These are phyloP conservation scores for Arthrobotrys pseudoclavata DNA, from an alignment of 2,329 filamentous ascomycete genomes.

Conservation along the genomic window DNA sequence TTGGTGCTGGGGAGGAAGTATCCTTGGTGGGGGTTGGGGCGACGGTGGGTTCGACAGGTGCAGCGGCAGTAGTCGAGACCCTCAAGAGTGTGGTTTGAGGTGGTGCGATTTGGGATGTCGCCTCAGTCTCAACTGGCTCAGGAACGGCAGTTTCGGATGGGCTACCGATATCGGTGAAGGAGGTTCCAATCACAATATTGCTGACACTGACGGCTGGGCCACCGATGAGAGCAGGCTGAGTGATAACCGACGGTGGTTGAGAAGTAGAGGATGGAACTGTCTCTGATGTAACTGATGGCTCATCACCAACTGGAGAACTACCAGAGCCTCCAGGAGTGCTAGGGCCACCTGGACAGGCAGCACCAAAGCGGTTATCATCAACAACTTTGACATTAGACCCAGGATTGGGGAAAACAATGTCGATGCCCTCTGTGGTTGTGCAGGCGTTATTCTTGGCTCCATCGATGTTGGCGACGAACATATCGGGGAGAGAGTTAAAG, in stretches of 20 bases:
- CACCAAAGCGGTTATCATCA: constrained; percentile 26
- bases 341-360: constrained; percentile 52
- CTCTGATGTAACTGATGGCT: constrained; percentile 12
- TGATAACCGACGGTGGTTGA: constrained; percentile 47
- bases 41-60: constrained; percentile 6
- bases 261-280: constrained; percentile 8
- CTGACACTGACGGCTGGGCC: constrained; percentile 48
- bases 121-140: constrained; percentile 5
- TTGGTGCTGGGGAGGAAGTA: constrained; percentile 16
- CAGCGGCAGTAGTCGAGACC: constrained; percentile 32
- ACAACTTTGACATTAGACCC: constrained; percentile 70
- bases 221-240: constrained; percentile 51
- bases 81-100: constrained; percentile 49
- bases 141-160: constrained; percentile 30
- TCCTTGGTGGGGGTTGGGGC: constrained; percentile 18
- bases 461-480: constrained; percentile 78
- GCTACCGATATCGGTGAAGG: constrained; percentile 50
- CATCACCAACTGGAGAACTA: constrained; percentile 21
- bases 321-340: constrained; percentile 50
- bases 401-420: constrained; percentile 77
- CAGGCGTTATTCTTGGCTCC: constrained; percentile 69
- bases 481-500: constrained; percentile 76
- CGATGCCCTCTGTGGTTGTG: constrained; percentile 70
- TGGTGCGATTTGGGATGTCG: constrained; percentile 6
- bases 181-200: constrained; percentile 44